Percentiles rank a stretch among this genome's conserved stretches.
phyloP scores from a whole-genome alignment of 2,329 filamentous ascomycete species.

The Knufia fluminis region DNA sequence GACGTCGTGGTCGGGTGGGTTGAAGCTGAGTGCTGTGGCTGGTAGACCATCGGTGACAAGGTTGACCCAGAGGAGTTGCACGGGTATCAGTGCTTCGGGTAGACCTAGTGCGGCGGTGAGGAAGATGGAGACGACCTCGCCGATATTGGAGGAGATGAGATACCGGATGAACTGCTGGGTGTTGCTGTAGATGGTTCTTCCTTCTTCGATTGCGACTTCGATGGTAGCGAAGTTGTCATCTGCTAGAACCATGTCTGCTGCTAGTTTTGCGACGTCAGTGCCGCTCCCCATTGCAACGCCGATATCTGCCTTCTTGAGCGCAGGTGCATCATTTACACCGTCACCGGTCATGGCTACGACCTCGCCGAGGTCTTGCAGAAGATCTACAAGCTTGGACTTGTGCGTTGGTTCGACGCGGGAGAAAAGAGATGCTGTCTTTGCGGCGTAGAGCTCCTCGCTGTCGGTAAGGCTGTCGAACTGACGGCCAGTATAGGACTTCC shows the following conservation, averaged over 20 bases:
- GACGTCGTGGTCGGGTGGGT: constrained; percentile 95
- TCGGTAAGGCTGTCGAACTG: constrained; percentile 83
- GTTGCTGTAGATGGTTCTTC: constrained; percentile 98
- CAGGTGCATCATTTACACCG: constrained; percentile 95
- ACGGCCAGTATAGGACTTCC: constrained; percentile 91
- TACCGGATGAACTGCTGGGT: constrained; percentile 99
- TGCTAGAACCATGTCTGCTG: constrained; percentile 95
- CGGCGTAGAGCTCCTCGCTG: constrained; percentile 70
- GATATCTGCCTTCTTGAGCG: constrained; percentile 97
- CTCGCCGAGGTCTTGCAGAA: constrained; percentile 83
- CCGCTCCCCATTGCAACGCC: constrained; percentile 98
- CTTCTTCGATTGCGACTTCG: constrained; percentile 89
- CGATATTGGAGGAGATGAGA: constrained; percentile 97
- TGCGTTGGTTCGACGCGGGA: constrained; percentile 91
- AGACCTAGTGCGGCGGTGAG: constrained; percentile 91
- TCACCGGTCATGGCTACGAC: constrained; percentile 99
- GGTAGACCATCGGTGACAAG: constrained; percentile 94
- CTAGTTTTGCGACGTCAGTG: constrained; percentile 92
- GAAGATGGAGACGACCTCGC: constrained; percentile 98
- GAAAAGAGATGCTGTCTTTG: constrained; percentile 79
- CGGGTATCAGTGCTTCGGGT: constrained; percentile 93
- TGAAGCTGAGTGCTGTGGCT: constrained; percentile 93
- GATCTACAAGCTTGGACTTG: constrained; percentile 95
- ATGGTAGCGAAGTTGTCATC: constrained; percentile 99
- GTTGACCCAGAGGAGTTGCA: constrained; percentile 98